A percentile compares a stretch with the other conserved stretches of the same genome.
These are phyloP conservation scores for Eucalyptus dawsonii DNA, from an alignment of 345 rosid species.

Conservation along the genomic window DNA sequence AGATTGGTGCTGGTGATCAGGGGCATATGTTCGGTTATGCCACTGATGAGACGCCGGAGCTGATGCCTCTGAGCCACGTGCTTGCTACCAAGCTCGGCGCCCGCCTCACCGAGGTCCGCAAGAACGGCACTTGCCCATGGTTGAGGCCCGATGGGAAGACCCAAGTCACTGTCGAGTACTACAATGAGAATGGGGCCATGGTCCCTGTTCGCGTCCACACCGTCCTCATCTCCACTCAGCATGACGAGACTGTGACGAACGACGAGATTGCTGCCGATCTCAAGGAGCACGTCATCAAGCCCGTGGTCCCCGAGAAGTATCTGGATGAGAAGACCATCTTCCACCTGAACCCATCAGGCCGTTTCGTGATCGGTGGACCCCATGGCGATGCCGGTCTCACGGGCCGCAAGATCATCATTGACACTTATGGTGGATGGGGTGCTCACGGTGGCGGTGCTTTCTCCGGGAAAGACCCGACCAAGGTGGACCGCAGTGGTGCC, in stretches of 20 bases:
- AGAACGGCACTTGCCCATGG: slow-evolving; percentile 38
- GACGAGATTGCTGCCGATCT: slow-evolving; percentile 47
- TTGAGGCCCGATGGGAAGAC: slow-evolving; percentile 55
- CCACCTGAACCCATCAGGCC: slow-evolving; percentile 79
- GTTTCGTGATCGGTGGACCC: slow-evolving; percentile 73
- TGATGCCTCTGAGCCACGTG: slow-evolving; percentile 67
- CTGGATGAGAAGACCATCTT: slow-evolving; percentile 78
- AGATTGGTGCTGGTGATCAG: slow-evolving; percentile 70
- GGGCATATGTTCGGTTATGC: slow-evolving; percentile 77
- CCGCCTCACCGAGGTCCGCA: slow-evolving; percentile 60
- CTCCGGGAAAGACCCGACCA: slow-evolving; percentile 72
- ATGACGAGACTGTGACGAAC: slow-evolving; percentile 45
- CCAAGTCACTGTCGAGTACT: slow-evolving; percentile 48
- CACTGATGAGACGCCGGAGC: slow-evolving; percentile 64
- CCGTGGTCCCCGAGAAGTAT: slow-evolving; percentile 60
- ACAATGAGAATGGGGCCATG: slow-evolving; percentile 43
- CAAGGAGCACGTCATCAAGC: slow-evolving; percentile 61
- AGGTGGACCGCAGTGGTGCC: slow-evolving; percentile 74
- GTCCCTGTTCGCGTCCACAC: slow-evolving; percentile 42
- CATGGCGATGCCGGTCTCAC: slow-evolving; percentile 85
- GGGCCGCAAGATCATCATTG: slow-evolving; percentile 73
- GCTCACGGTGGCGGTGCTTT: slow-evolving; percentile 86
- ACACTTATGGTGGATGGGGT: slow-evolving; percentile 75
- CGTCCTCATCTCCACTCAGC: slow-evolving; percentile 47
- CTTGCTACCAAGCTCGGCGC: slow-evolving; percentile 72